Base-by-base conservation (phyloP, 2,329 filamentous ascomycete species). In the Phyllosticta ampelicida region DNA sequence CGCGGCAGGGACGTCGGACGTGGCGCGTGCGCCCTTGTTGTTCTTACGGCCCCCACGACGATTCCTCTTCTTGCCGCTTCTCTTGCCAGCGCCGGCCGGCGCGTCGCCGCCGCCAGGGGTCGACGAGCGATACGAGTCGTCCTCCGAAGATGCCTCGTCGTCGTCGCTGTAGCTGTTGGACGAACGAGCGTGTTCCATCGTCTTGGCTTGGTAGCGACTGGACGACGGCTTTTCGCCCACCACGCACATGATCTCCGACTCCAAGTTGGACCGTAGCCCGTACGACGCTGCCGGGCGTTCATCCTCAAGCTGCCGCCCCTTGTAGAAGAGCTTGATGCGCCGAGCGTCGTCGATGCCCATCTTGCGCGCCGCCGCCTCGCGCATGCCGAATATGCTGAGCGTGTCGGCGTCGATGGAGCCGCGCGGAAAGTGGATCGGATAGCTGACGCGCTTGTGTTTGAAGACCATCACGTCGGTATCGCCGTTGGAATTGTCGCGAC, bases 401-500 rank as follows among this genome's bases (percentile, higher is more conserved):
- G 87, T 85, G 52, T 86, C 87, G 67, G 89, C 85, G 60, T 83
- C 85, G 66, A 92, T 90, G 60, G 84, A 82, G 70, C 86, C 88
- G 11, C 85, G 85, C 0, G 88, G 86, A 65, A 91, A 91, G 65
- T 86, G 84, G 51, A 86, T 80, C 0, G 84, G 81, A 66, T 87
- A 87, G 52, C 80, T 82, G 57, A 82, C 75, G 58, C 81, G 80
- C 68, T 84, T 83, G 71, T 85, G 80, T 71, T 86, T 87, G 71
- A 90, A 80, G 44, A 87, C 71, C 28, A 91, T 74, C 10, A 89
- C 77, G 66, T 91, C 87, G 61, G 87, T 86, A 62, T 87, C 74
- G 50, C 58, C 54, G 50, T 54, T 60, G 23, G 29, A 30, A 5
- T 53, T 55, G 57, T 53, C 52, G 48, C 52, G 52, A 19, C 52